Base-by-base conservation (phyloP, 345 rosid genomes). In the Sisymbrium irio region DNA sequence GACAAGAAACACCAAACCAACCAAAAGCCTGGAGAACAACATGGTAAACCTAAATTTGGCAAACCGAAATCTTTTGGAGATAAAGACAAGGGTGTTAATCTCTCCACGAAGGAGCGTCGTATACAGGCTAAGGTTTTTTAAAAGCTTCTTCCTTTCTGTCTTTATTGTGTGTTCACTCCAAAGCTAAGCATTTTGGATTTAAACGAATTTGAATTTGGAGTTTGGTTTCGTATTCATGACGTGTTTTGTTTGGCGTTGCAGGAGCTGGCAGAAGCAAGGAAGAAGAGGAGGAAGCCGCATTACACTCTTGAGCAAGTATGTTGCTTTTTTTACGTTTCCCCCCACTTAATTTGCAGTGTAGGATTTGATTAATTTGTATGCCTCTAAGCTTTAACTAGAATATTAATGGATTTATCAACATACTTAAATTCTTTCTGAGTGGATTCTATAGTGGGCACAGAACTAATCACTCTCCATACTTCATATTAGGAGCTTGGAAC, bases 231-330 rank as follows among this genome's bases (percentile, higher is more conserved):
- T 55, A 44, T 65, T 53, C 18, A 39, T 67, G 27, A 44, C 49
- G 30, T n/a, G 44, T 39, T 54, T 36, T 42, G 6, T 39, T 54
- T 44, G 64, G 67, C 37, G 15, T 75, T 57, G 51, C 80, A 89
- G 98, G 94, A 88, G 83, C 67, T 84, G 65, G 62, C 92, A 14
- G 89, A 89, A 77, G 87, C 85, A 30, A 88, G 97, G 89, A 96
- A 89, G 85, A 92, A 87, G 92, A 90, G 57, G 82, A 85, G 98
- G 75, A 96, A 82, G 83, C 83, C 83, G 2, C 88, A 92, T 81
- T 92, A 92, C 81, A 83, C 73, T 69, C 86, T 96, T 72, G 96
- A 92, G 80, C 89, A 81, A 42, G 98, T 92, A 78, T 67, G 86
- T 33, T 7, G 12, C 45, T 32, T 32, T 32, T 32, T 42, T 53